Evolutionary conservation across 1,284 basidiomycete species (phyloP), one percentile per base, ranked within the genome.

Genomic region (Meira nashicola): DNA sequence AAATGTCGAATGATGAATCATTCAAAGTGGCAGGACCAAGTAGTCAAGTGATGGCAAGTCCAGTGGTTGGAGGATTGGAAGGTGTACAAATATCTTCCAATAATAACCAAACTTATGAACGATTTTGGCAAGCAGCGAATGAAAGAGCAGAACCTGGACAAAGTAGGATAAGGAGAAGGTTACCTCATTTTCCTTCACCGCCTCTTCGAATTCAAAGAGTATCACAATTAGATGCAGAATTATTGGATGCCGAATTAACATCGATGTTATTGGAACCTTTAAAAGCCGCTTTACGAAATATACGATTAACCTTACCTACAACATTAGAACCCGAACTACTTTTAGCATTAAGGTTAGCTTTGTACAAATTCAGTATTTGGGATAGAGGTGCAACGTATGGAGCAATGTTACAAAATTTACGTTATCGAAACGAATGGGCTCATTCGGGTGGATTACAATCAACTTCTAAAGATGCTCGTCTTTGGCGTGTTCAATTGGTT

Each of bases 231-330:
- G 95, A 99, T 79, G 87, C 94, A 0, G 88, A 92, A 70, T 83
- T 94, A 33, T 84, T 98, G 48, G 95, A 99, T 80, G 86, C 87
- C 61, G 92, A 97, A 67, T 84, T 99, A 15, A 85, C 89, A 17
- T 84, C 86, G 25, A 82, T 96, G 63, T 83, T 98, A 17, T 86
- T 86, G 67, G 89, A 90, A 57, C 91, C 91, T n/a, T 79, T 97
- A 47, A 83, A 83, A 62, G 86, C 86, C 64, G 86, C 91, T 0
- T 78, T 96, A 17, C 57, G 57, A 21, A 63, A 61, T 21, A 68
- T 69, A 48, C 73, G 89, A 86, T 81, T 85, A 37, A 81, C 85
- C n/a, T 81, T 86, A 55, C 86, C 83, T 71, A 73, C 84, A 17
- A 85, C 83, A 56, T 84, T 89, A 65, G 87, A 92, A 73, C 89